Conservation (phyloP, 1,139 yeast genomes). For the Pneumocystis oryctolagi region DNA sequence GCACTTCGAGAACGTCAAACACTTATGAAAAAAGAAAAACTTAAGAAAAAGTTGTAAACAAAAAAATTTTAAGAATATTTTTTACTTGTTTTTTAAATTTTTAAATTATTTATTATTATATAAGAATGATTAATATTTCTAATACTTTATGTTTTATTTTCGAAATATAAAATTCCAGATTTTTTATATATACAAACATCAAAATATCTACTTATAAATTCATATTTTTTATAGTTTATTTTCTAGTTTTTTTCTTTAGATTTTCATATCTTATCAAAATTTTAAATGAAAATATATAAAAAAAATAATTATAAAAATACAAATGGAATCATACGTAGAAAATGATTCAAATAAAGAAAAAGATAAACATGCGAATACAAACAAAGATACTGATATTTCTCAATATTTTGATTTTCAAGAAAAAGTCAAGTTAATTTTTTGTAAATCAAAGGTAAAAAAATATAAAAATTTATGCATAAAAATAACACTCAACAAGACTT, state of each 20-base stretch:
- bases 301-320: background rate
- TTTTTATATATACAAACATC: background rate
- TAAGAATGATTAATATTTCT: background rate
- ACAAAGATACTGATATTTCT: background rate
- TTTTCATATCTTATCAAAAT: background rate
- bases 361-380: background rate
- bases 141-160: background rate
- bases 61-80: background rate
- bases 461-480: background rate
- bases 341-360: background rate
- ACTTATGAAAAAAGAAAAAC: slow-evolving; percentile 4
- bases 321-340: background rate
- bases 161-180: background rate
- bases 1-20: slow-evolving; percentile 8
- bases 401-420: background rate
- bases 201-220: background rate
- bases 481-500: background rate
- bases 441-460: background rate
- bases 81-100: background rate
- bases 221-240: background rate
- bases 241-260: background rate
- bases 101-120: background rate
- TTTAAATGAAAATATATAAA: background rate
- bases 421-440: background rate
- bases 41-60: background rate